Percentiles rank a stretch among this genome's conserved stretches.
These are phyloP conservation scores for Urostyla sp. DNA, from an alignment of 73 alveolate genomes.

Conservation along the genomic window DNA sequence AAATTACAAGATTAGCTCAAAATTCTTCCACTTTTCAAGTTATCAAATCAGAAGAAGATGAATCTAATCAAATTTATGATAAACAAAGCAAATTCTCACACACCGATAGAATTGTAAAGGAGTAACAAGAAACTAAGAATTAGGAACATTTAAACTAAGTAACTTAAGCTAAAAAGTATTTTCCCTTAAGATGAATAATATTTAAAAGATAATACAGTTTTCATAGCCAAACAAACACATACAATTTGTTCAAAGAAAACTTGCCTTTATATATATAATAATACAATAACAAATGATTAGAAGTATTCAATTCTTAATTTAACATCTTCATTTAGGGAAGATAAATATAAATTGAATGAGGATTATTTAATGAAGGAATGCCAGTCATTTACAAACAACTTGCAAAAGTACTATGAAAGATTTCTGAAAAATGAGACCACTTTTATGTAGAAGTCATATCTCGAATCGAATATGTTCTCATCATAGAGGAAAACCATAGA, in stretches of 20 bases:
- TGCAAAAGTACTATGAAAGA: slow-evolving; percentile 47
- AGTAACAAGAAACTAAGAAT: neutral
- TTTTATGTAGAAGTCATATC: slow-evolving; percentile 30
- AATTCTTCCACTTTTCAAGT: neutral
- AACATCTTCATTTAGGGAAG: no score
- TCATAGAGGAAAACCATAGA: slow-evolving; percentile 53
- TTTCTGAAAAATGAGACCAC: slow-evolving; percentile 36
- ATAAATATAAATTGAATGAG: neutral
- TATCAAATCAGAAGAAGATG: neutral
- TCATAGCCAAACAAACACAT: slow-evolving; percentile 48
- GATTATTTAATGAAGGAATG: slow-evolving; percentile 51
- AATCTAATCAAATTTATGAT: neutral
- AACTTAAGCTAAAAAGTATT: neutral
- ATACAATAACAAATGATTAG: no score
- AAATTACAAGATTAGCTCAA: neutral
- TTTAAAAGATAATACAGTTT: slow-evolving; percentile 43
- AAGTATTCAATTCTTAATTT: no score
- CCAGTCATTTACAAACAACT: slow-evolving; percentile 36
- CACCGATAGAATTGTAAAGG: no score
- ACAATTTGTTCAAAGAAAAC: no score
- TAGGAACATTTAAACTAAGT: neutral
- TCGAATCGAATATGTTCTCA: slow-evolving; percentile 67
- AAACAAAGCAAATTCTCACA: neutral
- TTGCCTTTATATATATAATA: no score
- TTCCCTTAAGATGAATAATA: slow-evolving; percentile 53